Base-by-base conservation (phyloP, 352 stramenopile genomes). In the Thraustotheca clavata region DNA sequence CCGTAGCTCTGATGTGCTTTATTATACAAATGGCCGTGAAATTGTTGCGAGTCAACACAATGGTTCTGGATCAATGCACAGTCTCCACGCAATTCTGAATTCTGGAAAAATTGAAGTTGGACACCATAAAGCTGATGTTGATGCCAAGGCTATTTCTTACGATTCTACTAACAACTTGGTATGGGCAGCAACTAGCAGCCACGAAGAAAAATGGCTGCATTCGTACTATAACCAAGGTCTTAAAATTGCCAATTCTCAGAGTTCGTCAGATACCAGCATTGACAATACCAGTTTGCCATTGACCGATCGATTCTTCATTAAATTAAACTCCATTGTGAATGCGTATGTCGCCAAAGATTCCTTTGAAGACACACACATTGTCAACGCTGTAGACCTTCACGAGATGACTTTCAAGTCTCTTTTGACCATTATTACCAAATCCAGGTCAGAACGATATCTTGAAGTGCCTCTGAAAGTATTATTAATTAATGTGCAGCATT, bases 71-170 rank as follows among this genome's bases (percentile, higher is more conserved):
- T 29, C 43, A 29, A 6, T 67, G 43, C 14, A 41, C 18, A 33
- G 33, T 49, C 16, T 40, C n/a, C 26, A 29, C 33, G 1, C 27
- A 6, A 22, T 12, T 6, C 14, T 50, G 6, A 29, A 6, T 22
- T 33, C 6, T 6, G 43, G 14, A 12, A 14, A 22, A 29, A 29
- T 50, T 6, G 43, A 33, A 22, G 6, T 50, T 12, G 14, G 43
- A 22, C 7, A 50, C 43, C 43, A 50, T 14, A 29, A 14, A 33
- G 14, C 14, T 29, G 43, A 50, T 29, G 43, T 50, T 29, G 43
- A 50, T 14, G 43, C 14, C 7, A 12, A 43, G 1, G 71, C 70
- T 0, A 68, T 75, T 24, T 87, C 76, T 46, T 90, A 87, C 47
- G 72, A 77, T 38, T 62, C 69, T 7, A 3, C 11, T 0, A 75